These are phyloP conservation scores for Epichloe aotearoae DNA, from an alignment of 2,329 filamentous ascomycete genomes.

Conservation along the genomic window DNA sequence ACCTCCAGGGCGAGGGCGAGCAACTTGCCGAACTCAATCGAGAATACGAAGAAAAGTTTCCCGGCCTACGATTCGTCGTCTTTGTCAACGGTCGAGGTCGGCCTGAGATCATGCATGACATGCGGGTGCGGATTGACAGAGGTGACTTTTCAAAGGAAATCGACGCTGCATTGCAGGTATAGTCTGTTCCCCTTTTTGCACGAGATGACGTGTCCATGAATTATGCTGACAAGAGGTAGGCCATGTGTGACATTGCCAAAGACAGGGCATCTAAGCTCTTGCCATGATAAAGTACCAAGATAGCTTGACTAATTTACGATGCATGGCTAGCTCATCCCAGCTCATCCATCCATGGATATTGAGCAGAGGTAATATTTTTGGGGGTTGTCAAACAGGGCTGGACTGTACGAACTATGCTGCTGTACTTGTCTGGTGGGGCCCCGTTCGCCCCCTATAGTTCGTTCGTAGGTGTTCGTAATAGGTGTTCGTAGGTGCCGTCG, in stretches of 20 bases:
- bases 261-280: conserved; percentile 59
- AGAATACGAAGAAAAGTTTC: conserved; percentile 70
- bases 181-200: neutral
- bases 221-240: conserved; percentile 32
- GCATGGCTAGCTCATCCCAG: too few relatives aligned
- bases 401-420: too few relatives aligned
- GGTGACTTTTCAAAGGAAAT: conserved; percentile 56
- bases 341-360: too few relatives aligned
- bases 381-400: too few relatives aligned
- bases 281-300: neutral
- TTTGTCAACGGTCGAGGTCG: conserved; percentile 77
- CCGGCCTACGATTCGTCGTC: conserved; percentile 75
- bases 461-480: too few relatives aligned
- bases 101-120: conserved; percentile 66
- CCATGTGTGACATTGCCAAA: conserved; percentile 83
- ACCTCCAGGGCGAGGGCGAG: conserved; percentile 48
- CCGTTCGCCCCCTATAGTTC: too few relatives aligned
- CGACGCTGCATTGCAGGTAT: conserved; percentile 58
- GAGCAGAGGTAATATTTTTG: too few relatives aligned
- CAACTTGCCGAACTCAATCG: conserved; percentile 55
- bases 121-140: conserved; percentile 58
- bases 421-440: too few relatives aligned
- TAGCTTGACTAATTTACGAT: too few relatives aligned
- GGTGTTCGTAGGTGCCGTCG: too few relatives aligned
- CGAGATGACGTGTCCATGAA: neutral